Base-by-base conservation (phyloP, 2,329 filamentous ascomycete genomes). In the Fusarium algeriense region DNA sequence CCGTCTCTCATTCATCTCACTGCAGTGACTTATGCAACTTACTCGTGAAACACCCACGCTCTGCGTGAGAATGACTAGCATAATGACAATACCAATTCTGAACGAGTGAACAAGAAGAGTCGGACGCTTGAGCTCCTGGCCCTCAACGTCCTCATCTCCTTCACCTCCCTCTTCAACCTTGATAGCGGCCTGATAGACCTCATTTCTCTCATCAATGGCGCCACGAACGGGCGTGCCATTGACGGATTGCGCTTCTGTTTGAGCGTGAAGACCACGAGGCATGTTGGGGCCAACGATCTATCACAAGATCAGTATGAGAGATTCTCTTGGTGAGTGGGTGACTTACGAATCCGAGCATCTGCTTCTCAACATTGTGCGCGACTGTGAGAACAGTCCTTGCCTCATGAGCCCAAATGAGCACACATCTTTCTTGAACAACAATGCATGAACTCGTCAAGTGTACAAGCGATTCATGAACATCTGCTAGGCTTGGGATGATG, bases 131-230 rank as follows among this genome's bases (percentile, higher is more conserved):
- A 63, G 75, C 28, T 62, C 61, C 14, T 52, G 72, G 9, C 67
- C 65, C 48, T 77, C 75, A 1, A 77, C 37, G 15, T 77, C 75
- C 15, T 64, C 71, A 5, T 75, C 71, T 1, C 38, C 55, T 0
- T 74, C 75, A 7, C 80, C 62, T 2, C 75, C 75, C 54, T 77
- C 75, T 12, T 77, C 75, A 4, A 77, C 73, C 34, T 74, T 69
- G 55, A 77, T 69, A 12, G 75, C 75, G 2, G 61, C 67, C 15
- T 70, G 69, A 46, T 76, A 77, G 15, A 77, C 40, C 28, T 74
- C 70, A 44, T 77, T 68, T 35, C 62, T 75, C 64, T 77, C 75
- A 26, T 77, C 71, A 46, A 77, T 74, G 3, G 68, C 75, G 28
- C 75, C 75, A 17, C 75, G 75, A 7, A 77, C 64, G 12, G 74